Base-by-base conservation (phyloP, 2,329 filamentous ascomycete genomes). In the Neocatenulostroma microsporum region DNA sequence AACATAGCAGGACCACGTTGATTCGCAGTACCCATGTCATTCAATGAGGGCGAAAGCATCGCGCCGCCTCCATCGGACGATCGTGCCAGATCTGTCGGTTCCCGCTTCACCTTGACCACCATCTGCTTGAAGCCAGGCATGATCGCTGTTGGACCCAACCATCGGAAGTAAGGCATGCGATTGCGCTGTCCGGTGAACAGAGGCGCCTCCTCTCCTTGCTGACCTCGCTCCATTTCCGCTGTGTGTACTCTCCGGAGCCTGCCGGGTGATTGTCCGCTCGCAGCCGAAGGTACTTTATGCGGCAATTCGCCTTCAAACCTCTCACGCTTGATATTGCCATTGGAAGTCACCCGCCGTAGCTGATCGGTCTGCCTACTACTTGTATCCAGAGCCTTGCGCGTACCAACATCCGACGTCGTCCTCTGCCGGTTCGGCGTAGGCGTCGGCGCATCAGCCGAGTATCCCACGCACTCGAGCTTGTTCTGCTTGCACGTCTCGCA, bases 81-180 rank as follows among this genome's bases (percentile, higher is more conserved):
- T 13, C 76, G 80, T 34, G 69, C 70, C 5, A 63, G 68, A 28
- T 77, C 78, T 35, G 78, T 78, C 17, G 72, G n/a, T 41, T 77
- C 69, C 41, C 82, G 78, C 40, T 80, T 73, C 20, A 88, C 76
- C 36, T 82, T 80, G 40, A 83, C 80, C 18, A 93, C 84, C 84
- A 93, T 93, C 59, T 93, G 85, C 61, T 93, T 93, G 64, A 87
- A 93, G 15, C 86, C 86, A 2, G 86, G 86, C 35, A 91, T 84
- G 53, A 94, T 94, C 44, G 86, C 87, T 1, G 87, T 94, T 0
- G 85, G 84, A 0, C 86, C 87, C 56, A 94, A 91, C 61, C 91
- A 94, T 42, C 87, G 73, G 52, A 94, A 94, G 57, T 91, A 94
- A 0, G 86, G 86, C 45, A 94, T 84, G 36, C 81, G 74, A 53